A percentile compares a stretch with the other conserved stretches of the same genome.
Evolutionary conservation across 306 rosid species (phyloP).

Genomic region (Quillaja saponaria): DNA sequence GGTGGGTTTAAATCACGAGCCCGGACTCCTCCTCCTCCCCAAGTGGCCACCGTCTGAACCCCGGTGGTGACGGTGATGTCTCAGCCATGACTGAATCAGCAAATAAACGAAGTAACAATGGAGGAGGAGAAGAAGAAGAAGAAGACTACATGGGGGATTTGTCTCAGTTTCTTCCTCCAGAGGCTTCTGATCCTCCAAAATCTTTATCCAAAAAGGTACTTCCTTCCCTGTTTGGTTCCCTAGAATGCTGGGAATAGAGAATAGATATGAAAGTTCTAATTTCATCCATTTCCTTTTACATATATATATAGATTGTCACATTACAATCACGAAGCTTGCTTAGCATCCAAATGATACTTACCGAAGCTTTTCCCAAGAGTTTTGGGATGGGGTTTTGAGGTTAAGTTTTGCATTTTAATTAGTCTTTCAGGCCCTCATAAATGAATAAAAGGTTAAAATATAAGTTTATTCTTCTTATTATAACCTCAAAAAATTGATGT

Average conservation of each 20-base stretch:
- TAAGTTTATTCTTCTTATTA: neutral
- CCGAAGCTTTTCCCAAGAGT: neutral
- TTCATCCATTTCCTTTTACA: neutral
- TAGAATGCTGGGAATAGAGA: no score
- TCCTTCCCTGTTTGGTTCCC: slow-evolving; percentile 7
- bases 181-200: slow-evolving; percentile 39
- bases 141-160: slow-evolving; percentile 88
- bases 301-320: neutral
- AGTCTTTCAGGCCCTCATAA: no score
- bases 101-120: slow-evolving; percentile 17
- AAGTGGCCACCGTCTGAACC: no score
- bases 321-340: no score
- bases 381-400: neutral
- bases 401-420: no score
- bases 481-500: neutral
- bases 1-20: no score
- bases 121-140: slow-evolving; percentile 38
- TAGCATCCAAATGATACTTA: no score
- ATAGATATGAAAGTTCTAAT: neutral
- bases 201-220: slow-evolving; percentile 46
- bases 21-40: no score
- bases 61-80: no score
- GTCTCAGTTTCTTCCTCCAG: slow-evolving; percentile 62
- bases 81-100: slow-evolving; percentile 60
- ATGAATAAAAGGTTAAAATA: neutral